Base-by-base conservation (phyloP, 1,284 basidiomycete species). In the Ceratobasidium sp. region DNA sequence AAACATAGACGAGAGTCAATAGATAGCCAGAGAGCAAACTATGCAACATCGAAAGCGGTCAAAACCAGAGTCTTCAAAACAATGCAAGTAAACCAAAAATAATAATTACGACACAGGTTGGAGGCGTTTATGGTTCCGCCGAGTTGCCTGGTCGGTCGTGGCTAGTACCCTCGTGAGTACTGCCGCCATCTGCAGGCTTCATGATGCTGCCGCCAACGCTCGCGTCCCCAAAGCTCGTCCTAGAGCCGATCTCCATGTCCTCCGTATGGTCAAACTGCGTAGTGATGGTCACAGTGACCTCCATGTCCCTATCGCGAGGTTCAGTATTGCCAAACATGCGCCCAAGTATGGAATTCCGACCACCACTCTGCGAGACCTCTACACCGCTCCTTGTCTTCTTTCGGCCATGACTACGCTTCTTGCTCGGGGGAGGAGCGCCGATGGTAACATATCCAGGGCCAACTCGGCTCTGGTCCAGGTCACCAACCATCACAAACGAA, bases 221-320 rank as follows among this genome's bases (percentile, higher is more conserved):
- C 11, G 52, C 32, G 9, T 46, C 41, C 13, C 28, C 64, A 7
- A 57, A 7, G 47, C 64, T 69, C 23, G 21, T n/a, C 7, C 63
- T 32, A 18, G 23, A n/a, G 35, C n/a, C 32, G 1, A 28, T 43
- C 1, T 55, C 52, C 11, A 41, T 13, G 21, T 69, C 30, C 41
- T 62, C 59, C 21, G 14, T 9, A 21, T 9, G 3, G 35, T 69
- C 64, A 2, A 69, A 23, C 30, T 69, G 64, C 14, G 64, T 69
- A 16, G 64, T 69, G 35, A 69, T 69, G 18, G 64, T 69, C 18
- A 69, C 52, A 38, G 64, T 69, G 18, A 69, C 64, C 64, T 57
- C 64, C 64, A 69, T 44, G 21, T 57, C 64, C 41, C 41, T 32
- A 23, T 61, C 58, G 30, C 52, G 38, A 38, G 64, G 28, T 8